Evolutionary conservation across 495 filamentous ascomycete genomes (phyloP).

Genomic region (Extremus antarcticus): DNA sequence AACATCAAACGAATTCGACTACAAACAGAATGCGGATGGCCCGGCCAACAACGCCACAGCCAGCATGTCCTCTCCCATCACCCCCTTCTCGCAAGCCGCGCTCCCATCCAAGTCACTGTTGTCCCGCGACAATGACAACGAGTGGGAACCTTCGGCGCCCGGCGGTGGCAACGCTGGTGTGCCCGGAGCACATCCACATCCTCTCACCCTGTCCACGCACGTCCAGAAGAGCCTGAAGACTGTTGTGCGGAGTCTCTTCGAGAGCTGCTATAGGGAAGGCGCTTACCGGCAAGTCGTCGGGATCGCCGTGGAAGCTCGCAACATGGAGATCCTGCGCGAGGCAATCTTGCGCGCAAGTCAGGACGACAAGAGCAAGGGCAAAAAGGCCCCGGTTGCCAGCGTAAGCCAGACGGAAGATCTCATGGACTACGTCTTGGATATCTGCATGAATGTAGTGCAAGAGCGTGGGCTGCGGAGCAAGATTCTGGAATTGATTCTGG

Average conservation of each 20-base stretch:
- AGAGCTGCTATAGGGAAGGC: constrained; percentile 75
- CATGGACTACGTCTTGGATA: constrained; percentile 90
- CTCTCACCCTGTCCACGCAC: constrained; percentile 42
- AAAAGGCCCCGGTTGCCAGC: constrained; percentile 18
- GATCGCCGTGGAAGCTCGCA: constrained; percentile 92
- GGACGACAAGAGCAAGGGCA: constrained; percentile 64
- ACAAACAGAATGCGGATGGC: constrained; percentile 49
- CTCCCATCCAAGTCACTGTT: constrained; percentile 88
- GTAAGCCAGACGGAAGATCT: constrained; percentile 62
- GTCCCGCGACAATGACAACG: constrained; percentile 59
- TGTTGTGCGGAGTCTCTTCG: constrained; percentile 81
- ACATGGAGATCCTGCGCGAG: constrained; percentile 75
- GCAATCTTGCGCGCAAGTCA: constrained; percentile 74
- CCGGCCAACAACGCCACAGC: constrained; percentile 53
- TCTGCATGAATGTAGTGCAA: constrained; percentile 96
- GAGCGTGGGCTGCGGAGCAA: constrained; percentile 77
- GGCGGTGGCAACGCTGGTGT: constrained; percentile 43
- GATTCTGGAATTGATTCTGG: constrained; percentile 78
- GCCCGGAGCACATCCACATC: constrained; percentile 42
- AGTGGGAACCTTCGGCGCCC: constrained; percentile 43
- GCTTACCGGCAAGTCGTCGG: constrained; percentile 97
- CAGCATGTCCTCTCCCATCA: constrained; percentile 72
- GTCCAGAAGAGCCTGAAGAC: constrained; percentile 63
- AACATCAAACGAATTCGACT: constrained; percentile 61
- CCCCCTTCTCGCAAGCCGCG: constrained; percentile 84